These are phyloP conservation scores for Fusarium sp. DNA, from an alignment of 2,329 filamentous ascomycete species.

Conservation along the genomic window DNA sequence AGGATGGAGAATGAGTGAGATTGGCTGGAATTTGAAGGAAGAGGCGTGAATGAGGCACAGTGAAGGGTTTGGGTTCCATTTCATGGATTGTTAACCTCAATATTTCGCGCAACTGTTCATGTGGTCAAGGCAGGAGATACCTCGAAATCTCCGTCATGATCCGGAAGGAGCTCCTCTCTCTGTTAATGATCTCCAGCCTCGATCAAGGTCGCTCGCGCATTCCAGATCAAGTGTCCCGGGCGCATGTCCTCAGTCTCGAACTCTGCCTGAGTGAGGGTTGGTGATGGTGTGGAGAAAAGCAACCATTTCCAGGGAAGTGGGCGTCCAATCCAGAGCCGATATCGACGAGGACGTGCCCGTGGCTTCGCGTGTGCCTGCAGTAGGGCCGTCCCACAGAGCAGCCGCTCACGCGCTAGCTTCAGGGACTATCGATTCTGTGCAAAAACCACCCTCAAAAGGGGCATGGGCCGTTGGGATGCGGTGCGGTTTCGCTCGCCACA, in stretches of 20 bases:
- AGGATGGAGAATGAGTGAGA: conserved; percentile 24
- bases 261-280: not conserved
- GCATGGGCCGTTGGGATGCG: not conserved
- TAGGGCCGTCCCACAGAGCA: conserved; percentile 14
- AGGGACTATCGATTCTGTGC: conserved; percentile 40
- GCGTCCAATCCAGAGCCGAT: conserved; percentile 19
- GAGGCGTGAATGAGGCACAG: conserved; percentile 9
- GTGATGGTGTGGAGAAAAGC: conserved; percentile 3
- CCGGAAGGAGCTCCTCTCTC: conserved; percentile 24
- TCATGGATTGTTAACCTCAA: not conserved
- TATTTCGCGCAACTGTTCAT: conserved; percentile 19
- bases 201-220: conserved; percentile 13
- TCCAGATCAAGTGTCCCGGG: conserved; percentile 30
- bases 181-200: not conserved
- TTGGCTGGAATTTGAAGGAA: conserved; percentile 22
- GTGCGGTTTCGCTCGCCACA: conserved; percentile 25
- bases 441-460: conserved; percentile 1
- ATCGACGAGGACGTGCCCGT: conserved; percentile 13
- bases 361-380: conserved; percentile 37
- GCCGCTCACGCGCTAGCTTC: conserved; percentile 26
- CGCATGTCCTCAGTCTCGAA: conserved; percentile 28
- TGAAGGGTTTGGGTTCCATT: conserved; percentile 14
- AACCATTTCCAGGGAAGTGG: not conserved
- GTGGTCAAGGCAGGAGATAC: conserved; percentile 10
- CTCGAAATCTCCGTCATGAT: not conserved